Percentiles rank a stretch among this genome's conserved stretches.
These are phyloP conservation scores for Blastomyces emzantsi DNA, from an alignment of 2,329 filamentous ascomycete genomes.

Conservation along the genomic window DNA sequence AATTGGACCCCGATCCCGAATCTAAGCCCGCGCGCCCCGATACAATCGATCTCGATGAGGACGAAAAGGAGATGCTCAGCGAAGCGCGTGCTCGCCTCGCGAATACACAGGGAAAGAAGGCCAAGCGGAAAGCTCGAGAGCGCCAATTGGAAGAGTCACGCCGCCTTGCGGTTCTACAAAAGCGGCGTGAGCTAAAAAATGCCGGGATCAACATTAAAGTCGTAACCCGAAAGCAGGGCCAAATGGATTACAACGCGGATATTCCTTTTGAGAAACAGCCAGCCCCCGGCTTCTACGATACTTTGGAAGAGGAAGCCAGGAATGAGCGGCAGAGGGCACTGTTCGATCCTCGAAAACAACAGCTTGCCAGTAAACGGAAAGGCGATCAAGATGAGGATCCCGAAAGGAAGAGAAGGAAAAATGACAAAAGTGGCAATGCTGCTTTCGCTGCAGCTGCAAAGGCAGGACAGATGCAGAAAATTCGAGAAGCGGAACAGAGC, in stretches of 20 bases:
- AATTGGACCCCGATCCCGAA: constrained; percentile 95
- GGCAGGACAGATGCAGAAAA: constrained; percentile 87
- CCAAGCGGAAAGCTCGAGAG: constrained; percentile 93
- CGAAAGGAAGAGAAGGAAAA: constrained; percentile 74
- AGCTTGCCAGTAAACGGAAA: constrained; percentile 85
- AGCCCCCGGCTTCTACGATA: constrained; percentile 86
- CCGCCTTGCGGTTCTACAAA: constrained; percentile 81
- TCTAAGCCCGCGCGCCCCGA: constrained; percentile 92
- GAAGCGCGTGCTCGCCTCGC: constrained; percentile 92
- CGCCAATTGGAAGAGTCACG: constrained; percentile 91
- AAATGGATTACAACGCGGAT: constrained; percentile 99
- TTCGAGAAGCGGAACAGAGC: constrained; percentile 92
- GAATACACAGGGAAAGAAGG: constrained; percentile 98
- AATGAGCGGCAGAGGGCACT: constrained; percentile 79
- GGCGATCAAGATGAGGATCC: constrained; percentile 77
- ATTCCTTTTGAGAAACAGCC: constrained; percentile 95
- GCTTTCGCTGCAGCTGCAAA: constrained; percentile 82
- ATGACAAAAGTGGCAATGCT: constrained; percentile 73
- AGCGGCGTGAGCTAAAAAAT: constrained; percentile 91
- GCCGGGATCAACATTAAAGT: constrained; percentile 98
- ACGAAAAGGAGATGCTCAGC: constrained; percentile 99
- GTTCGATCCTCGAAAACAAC: constrained; percentile 89
- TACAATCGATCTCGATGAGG: constrained; percentile 95
- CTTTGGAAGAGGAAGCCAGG: constrained; percentile 63
- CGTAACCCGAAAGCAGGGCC: constrained; percentile 77